Conservation (phyloP, 805 yeast species). For the Scheffersomyces stipitis region DNA sequence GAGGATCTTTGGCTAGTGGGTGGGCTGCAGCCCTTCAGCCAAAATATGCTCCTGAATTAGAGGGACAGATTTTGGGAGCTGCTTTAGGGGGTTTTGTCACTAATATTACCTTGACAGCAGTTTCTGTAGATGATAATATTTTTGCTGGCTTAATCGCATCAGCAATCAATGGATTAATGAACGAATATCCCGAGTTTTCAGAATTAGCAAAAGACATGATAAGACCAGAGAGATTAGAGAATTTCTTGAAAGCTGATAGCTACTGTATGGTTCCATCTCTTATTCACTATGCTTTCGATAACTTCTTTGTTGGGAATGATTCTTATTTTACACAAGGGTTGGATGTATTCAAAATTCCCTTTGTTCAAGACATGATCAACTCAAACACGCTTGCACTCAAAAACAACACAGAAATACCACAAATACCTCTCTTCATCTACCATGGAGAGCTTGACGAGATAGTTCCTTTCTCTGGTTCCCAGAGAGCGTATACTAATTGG, state of each 20-base stretch:
- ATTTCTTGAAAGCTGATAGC: neutral
- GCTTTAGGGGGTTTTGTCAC: conserved; percentile 38
- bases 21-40: conserved; percentile 42
- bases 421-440: conserved; percentile 11
- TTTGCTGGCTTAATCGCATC: conserved; percentile 30
- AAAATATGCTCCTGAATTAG: conserved; percentile 33
- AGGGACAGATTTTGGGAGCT: conserved; percentile 25
- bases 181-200: conserved; percentile 30
- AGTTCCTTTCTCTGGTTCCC: conserved; percentile 9
- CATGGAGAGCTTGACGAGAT: conserved; percentile 10
- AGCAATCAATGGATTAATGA: conserved; percentile 29
- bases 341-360: conserved; percentile 12
- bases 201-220: conserved; percentile 1
- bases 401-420: conserved; percentile 9
- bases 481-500: conserved; percentile 23
- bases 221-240: conserved; percentile 1
- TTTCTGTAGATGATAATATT: conserved; percentile 21
- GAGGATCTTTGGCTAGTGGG: conserved; percentile 38
- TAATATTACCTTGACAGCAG: conserved; percentile 29
- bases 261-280: conserved; percentile 4
- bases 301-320: conserved; percentile 15
- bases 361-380: conserved; percentile 12
- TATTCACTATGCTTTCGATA: conserved; percentile 1
- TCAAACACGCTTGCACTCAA: conserved; percentile 22
- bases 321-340: conserved; percentile 13